These are phyloP conservation scores for Candida ascalaphidarum DNA, from an alignment of 805 yeast species.

Conservation along the genomic window DNA sequence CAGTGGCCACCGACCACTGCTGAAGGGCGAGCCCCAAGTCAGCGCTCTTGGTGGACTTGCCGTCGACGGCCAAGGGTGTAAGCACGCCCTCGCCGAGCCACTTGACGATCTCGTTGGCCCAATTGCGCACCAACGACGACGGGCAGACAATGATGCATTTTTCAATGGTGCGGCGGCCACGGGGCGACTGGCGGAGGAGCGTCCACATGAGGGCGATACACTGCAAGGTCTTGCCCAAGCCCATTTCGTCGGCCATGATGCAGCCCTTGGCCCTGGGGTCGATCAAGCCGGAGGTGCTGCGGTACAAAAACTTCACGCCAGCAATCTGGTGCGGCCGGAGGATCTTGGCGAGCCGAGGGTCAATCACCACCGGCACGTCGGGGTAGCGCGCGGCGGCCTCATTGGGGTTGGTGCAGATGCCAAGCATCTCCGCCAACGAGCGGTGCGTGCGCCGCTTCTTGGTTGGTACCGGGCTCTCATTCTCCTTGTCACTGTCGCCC, in stretches of 20 bases:
- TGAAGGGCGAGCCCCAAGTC: constrained; percentile 62
- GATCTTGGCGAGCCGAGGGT: constrained; percentile 76
- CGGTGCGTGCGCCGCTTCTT: constrained; percentile 45
- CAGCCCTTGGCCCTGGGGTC: constrained; percentile 87
- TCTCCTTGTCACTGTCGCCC: constrained; percentile 9
- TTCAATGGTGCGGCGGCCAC: constrained; percentile 72
- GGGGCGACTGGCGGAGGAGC: constrained; percentile 76
- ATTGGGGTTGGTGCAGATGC: constrained; percentile 48
- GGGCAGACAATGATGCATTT: constrained; percentile 95
- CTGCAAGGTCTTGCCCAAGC: constrained; percentile 84
- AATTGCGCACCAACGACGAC: constrained; percentile 82
- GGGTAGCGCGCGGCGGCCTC: constrained; percentile 50
- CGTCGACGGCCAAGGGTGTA: constrained; percentile 87
- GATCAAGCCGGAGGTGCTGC: constrained; percentile 83
- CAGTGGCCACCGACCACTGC: constrained; percentile 83
- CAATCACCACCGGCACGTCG: constrained; percentile 92
- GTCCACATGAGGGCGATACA: constrained; percentile 94
- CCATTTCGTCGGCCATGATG: constrained; percentile 98
- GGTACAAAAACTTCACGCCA: constrained; percentile 84
- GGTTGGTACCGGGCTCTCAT: constrained; percentile 10
- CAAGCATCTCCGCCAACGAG: constrained; percentile 72
- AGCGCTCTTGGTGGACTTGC: constrained; percentile 66
- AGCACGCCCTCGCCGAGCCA: constrained; percentile 94
- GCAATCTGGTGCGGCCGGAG: constrained; percentile 95
- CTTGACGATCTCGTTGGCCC: constrained; percentile 94